Base-by-base conservation (phyloP, 768 basidiomycete genomes). In the Tylopilus vinaceipallidus region DNA sequence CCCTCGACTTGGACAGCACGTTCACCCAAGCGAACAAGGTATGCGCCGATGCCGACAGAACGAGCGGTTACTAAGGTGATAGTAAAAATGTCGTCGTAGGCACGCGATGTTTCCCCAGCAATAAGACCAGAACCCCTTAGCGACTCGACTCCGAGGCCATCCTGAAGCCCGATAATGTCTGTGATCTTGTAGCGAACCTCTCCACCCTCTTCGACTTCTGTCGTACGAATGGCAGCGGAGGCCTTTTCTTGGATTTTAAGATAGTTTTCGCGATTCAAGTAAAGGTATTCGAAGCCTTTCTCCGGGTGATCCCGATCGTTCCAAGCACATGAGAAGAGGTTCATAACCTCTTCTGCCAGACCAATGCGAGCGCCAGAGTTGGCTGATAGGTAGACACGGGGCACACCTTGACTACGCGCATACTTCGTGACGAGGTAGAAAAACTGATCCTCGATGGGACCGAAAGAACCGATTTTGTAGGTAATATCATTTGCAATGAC, bases 1-100 rank as follows among this genome's bases (percentile, higher is more conserved):
- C 97, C 97, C 71, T 98, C 97, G 45, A 99, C 97, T 68, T 99
- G 97, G 39, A 99, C 91, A 2, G 97, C 91, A 56, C 97, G 86
- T 74, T 99, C 91, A 55, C 97, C 97, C 37, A 99, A 81, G 56
- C 97, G 93, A 47, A 99, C 94, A 49, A 99, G 89, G 70, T 99
- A 98, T 13, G 97, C 97, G 59, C 97, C 97, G 59, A 98, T 99
- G 69, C 97, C 97, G 60, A 99, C 97, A 6, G 97, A 98, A 41
- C 97, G 91, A 56, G 95, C 97, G 37, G 94, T 97, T 57, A 99
- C 97, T 61, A 99, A 83, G 10, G 97, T 98, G 71, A 98, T 95
- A 42, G 97, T 99, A 78, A 99, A 99, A 66, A 99, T 98, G 65
- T 99, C 97, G 61, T 98, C 95, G 70, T 99, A 99, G 1, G 97